These are phyloP conservation scores for Thymus mandschuricus DNA, from an alignment of 257 asterid species.

Conservation along the genomic window DNA sequence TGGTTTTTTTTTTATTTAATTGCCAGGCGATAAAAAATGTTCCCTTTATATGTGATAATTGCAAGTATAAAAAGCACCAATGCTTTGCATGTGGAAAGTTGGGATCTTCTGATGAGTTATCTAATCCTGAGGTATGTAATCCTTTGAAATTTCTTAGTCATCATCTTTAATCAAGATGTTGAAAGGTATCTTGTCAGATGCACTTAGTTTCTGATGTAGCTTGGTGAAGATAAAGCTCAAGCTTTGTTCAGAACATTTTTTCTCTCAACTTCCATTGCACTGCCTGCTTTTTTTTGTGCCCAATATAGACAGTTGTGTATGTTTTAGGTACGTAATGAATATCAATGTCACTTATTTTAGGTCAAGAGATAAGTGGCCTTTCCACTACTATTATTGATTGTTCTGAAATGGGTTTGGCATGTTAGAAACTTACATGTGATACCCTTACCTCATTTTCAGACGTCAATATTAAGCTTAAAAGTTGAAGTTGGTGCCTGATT, in stretches of 20 bases:
- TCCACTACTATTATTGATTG: not conserved
- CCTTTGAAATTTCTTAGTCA: constrained; percentile 2
- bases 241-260: not conserved
- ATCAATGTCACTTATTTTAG: not conserved
- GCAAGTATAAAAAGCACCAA: constrained; percentile 71
- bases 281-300: not conserved
- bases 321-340: not conserved
- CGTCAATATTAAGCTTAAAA: constrained; percentile 4
- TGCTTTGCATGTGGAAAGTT: constrained; percentile 85
- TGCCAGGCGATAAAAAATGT: constrained; percentile 49
- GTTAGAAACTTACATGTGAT: not conserved
- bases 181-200: constrained; percentile 3
- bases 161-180: constrained; percentile 24
- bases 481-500: constrained; percentile 11
- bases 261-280: not conserved
- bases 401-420: not conserved
- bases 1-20: constrained; percentile 23
- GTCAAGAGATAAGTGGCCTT: not conserved
- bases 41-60: constrained; percentile 70
- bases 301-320: not conserved
- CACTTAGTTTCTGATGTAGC: constrained; percentile 13
- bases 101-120: constrained; percentile 85
- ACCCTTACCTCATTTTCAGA: not conserved
- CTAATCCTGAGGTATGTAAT: constrained; percentile 71
- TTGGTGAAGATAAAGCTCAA: not conserved